A percentile compares a stretch with the other conserved stretches of the same genome.
Conservation (phyloP, 257 asterid species). For the Nicotiana benthamiana region DNA sequence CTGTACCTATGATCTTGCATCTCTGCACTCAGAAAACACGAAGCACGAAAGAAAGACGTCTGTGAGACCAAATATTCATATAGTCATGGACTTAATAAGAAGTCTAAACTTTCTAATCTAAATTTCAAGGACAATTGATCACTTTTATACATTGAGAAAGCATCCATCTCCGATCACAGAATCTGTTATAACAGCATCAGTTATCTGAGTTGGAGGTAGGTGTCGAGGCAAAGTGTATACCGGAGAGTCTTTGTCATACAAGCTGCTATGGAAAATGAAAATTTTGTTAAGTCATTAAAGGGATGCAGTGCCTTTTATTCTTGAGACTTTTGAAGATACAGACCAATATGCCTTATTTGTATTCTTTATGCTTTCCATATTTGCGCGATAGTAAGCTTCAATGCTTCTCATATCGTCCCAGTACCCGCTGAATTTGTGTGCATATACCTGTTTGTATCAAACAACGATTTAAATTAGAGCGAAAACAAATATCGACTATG, state of each 20-base stretch:
- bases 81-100: background rate
- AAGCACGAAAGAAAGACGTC: background rate
- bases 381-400: conserved; percentile 62
- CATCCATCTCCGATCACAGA: conserved; percentile 81
- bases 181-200: conserved; percentile 62
- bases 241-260: conserved; percentile 53
- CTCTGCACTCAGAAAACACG: conserved; percentile 33
- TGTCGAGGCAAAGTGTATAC: conserved; percentile 76
- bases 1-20: conserved; percentile 67
- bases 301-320: background rate
- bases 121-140: background rate
- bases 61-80: background rate
- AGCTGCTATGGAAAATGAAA: conserved; percentile 33
- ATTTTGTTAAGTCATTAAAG: background rate
- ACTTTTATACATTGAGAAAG: conserved; percentile 52
- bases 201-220: conserved; percentile 77
- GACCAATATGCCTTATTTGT: conserved; percentile 43
- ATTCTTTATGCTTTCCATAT: conserved; percentile 52
- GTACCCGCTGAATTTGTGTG: conserved; percentile 53
- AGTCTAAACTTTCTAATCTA: background rate
- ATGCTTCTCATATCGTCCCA: conserved; percentile 93
- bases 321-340: conserved; percentile 18
- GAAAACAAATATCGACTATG: background rate
- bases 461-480: background rate
- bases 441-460: conserved; percentile 35